Conservation (phyloP, 129 eudicot genomes). For the Flaveria bidentis region DNA sequence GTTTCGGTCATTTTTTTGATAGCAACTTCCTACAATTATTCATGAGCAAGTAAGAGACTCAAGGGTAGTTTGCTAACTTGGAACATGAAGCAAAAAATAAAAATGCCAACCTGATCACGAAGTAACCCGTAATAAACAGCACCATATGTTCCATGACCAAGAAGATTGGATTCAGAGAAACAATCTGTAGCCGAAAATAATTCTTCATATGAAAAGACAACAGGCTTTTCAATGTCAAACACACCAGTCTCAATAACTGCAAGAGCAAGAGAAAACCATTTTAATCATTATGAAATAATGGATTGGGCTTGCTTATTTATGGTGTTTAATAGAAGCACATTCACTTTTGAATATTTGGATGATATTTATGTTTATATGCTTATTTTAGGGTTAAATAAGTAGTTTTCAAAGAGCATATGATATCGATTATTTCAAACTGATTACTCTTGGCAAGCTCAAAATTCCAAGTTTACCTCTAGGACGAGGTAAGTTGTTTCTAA, state of each 20-base stretch:
- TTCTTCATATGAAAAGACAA: constrained; percentile 70
- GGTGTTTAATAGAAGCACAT: not conserved
- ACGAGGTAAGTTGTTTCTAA: not conserved
- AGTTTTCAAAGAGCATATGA: not conserved
- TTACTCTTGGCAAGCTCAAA: not conserved
- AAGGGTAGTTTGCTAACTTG: not conserved
- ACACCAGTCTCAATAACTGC: constrained; percentile 77
- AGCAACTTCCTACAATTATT: constrained; percentile 77
- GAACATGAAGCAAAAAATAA: constrained; percentile 16
- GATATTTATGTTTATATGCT: not conserved
- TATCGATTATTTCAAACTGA: not conserved
- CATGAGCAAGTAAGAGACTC: constrained; percentile 9
- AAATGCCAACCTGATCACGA: constrained; percentile 62
- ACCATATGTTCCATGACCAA: constrained; percentile 94
- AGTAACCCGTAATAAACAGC: constrained; percentile 81
- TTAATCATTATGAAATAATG: not conserved
- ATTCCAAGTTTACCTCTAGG: not conserved
- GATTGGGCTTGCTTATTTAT: not conserved
- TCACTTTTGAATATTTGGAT: not conserved
- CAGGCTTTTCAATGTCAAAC: constrained; percentile 88
- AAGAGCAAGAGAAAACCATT: constrained; percentile 22
- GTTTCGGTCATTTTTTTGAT: constrained; percentile 85
- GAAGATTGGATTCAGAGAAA: constrained; percentile 79
- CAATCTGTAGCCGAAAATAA: constrained; percentile 65
- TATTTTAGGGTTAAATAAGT: not conserved